Base-by-base conservation (phyloP, 139 green algal species). In the Coccomyxa sp. region DNA sequence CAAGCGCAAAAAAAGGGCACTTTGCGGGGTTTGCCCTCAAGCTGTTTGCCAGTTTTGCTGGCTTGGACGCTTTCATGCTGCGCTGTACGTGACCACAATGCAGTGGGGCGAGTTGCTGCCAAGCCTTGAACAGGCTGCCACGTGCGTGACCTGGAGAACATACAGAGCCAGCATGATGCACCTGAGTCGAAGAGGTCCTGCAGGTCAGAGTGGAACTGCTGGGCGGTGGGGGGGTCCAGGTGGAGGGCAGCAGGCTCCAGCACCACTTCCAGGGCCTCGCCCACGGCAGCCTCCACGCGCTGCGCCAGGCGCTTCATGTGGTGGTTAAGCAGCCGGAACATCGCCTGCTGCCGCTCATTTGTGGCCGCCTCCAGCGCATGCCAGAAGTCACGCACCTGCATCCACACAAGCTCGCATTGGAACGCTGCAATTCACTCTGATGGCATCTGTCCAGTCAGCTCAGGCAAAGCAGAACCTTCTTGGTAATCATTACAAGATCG, bases 161-260 rank as follows among this genome's bases (percentile, higher is more conserved):
- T 51, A 51, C 38, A 51, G 38, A 51, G 38, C 38, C 38, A 71
- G 63, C 21, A 25, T 71, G 11, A 0, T 78, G 27, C 77, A 90
- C 91, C 92, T 67, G 77, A 81, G 14, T 84, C 75, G 51, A 96
- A 91, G 18, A 96, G 89, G 67, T 88, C 77, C 38, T 89, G 81
- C 77, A 96, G 87, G 87, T 91, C 88, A 3, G 76, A 81, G 85
- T 95, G 92, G 86, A 95, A 95, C 82, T 91, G 21, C 71, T 90
- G 84, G 10, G 88, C 86, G 21, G 79, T 86, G 60, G 92, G 93
- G 0, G 86, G 86, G 30, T 80, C 67, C 83, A 96, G 81, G 18
- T 71, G 28, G 28, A 96, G 85, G 31, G 85, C 81, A 11, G 88
- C 90, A 0, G 90, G 84, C 68, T 89, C 71, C 86, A 95, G 88